phyloP scores from a whole-genome alignment of 2,329 filamentous ascomycete genomes.

The Neonectria magnoliae region DNA sequence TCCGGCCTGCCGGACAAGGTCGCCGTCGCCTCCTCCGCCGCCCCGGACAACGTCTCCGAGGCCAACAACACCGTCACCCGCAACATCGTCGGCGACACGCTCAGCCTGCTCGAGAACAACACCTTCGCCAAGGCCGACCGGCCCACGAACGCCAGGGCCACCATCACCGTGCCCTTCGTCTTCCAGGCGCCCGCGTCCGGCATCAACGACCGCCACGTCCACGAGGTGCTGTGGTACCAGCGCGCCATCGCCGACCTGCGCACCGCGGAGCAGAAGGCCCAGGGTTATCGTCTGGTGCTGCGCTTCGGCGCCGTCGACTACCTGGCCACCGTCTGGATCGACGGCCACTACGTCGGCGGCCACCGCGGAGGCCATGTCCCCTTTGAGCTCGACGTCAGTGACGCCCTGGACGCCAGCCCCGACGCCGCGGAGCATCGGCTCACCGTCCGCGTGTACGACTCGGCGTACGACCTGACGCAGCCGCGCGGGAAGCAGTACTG shows the following conservation, averaged over 20 bases:
- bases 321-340: conserved; percentile 66
- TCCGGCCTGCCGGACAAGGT: conserved; percentile 58
- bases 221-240: conserved; percentile 76
- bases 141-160: conserved; percentile 54
- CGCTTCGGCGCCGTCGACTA: conserved; percentile 72
- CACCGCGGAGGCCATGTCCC: conserved; percentile 70
- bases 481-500: conserved; percentile 76
- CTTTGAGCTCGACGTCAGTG: conserved; percentile 66
- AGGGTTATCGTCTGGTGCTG: conserved; percentile 57
- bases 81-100: conserved; percentile 60
- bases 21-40: conserved; percentile 37
- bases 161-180: conserved; percentile 71
- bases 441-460: conserved; percentile 70
- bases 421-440: conserved; percentile 51
- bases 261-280: conserved; percentile 50
- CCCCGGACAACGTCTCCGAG: conserved; percentile 49
- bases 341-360: conserved; percentile 61
- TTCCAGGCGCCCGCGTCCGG: conserved; percentile 73
- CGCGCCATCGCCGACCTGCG: conserved; percentile 62
- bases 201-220: conserved; percentile 68
- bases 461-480: conserved; percentile 70
- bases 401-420: conserved; percentile 48
- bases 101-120: conserved; percentile 59
- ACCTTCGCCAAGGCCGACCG: conserved; percentile 45
- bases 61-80: conserved; percentile 48